These are phyloP conservation scores for Solanum hybrid DNA, from an alignment of 305 asterid species.

Conservation along the genomic window DNA sequence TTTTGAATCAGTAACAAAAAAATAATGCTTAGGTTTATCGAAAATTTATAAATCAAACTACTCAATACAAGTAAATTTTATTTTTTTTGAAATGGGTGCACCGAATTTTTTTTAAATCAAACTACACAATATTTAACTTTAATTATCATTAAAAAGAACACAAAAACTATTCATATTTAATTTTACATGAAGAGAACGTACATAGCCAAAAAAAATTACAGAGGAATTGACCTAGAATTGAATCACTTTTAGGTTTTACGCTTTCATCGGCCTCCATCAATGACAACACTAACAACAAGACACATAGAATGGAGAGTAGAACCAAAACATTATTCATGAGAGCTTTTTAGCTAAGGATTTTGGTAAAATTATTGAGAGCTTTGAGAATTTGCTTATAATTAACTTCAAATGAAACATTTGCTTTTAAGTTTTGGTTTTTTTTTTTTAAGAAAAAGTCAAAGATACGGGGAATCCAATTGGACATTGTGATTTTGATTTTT, in stretches of 20 bases:
- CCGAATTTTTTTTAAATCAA: not conserved
- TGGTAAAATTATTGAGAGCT: not conserved
- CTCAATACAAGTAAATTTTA: not conserved
- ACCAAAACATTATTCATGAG: not conserved
- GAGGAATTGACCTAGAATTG: not conserved
- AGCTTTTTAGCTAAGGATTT: not conserved
- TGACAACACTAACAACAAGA: not conserved
- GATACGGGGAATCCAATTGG: not conserved
- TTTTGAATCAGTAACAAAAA: not conserved
- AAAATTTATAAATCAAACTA: not conserved
- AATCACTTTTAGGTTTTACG: not conserved
- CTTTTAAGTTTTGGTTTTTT: not conserved
- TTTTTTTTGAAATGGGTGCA: not conserved
- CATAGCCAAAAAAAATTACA: not conserved
- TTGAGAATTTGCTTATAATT: not conserved
- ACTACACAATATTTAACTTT: not conserved
- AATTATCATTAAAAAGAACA: not conserved
- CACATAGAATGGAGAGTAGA: not conserved
- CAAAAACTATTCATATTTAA: not conserved
- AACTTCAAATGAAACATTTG: not conserved
- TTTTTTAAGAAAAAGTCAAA: not conserved
- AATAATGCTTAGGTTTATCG: not conserved
- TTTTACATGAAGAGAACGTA: not conserved
- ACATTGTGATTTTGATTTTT: not conserved
- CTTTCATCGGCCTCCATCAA: not conserved